Evolutionary conservation across 805 yeast genomes (phyloP).

Genomic region (Yamadazyma olivae): DNA sequence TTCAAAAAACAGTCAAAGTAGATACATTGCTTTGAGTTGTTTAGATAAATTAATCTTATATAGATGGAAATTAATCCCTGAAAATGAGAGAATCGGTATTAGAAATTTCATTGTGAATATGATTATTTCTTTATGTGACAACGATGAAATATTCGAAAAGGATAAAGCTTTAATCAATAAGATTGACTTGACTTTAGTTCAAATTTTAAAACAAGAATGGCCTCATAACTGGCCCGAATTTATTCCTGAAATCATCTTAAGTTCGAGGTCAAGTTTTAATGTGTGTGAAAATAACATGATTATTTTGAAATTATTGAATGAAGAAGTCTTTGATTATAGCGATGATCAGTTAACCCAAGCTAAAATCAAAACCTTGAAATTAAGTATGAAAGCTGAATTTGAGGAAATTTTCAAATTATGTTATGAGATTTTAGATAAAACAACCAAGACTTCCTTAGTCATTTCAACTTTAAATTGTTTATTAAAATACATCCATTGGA

Average conservation of each 20-base stretch:
- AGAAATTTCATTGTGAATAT: conserved; percentile 91
- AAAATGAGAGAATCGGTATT: conserved; percentile 86
- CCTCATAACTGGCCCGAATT: conserved; percentile 98
- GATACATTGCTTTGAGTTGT: conserved; percentile 87
- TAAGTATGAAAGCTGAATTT: conserved; percentile 84
- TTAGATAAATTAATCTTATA: conserved; percentile 87
- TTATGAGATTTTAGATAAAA: conserved; percentile 87
- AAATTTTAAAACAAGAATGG: conserved; percentile 97
- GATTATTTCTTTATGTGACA: conserved; percentile 89
- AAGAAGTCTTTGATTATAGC: conserved; percentile 95
- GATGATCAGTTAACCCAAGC: conserved; percentile 97
- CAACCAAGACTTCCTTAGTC: conserved; percentile 78
- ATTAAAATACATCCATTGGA: conserved; percentile 89
- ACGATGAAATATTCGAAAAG: conserved; percentile 63
- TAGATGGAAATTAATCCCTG: conserved; percentile 91
- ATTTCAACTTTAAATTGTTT: conserved; percentile 81
- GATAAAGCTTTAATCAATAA: conserved; percentile 87
- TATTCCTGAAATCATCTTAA: conserved; percentile 85
- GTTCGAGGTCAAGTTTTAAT: conserved; percentile 80
- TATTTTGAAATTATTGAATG: conserved; percentile 82
- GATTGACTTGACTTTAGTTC: conserved; percentile 90
- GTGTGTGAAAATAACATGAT: conserved; percentile 98
- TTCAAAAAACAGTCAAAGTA: conserved; percentile 79
- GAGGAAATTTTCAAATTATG: conserved; percentile 91
- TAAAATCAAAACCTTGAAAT: conserved; percentile 77